phyloP scores from a whole-genome alignment of 106 monocot genomes.

The Narthecium ossifragum region DNA sequence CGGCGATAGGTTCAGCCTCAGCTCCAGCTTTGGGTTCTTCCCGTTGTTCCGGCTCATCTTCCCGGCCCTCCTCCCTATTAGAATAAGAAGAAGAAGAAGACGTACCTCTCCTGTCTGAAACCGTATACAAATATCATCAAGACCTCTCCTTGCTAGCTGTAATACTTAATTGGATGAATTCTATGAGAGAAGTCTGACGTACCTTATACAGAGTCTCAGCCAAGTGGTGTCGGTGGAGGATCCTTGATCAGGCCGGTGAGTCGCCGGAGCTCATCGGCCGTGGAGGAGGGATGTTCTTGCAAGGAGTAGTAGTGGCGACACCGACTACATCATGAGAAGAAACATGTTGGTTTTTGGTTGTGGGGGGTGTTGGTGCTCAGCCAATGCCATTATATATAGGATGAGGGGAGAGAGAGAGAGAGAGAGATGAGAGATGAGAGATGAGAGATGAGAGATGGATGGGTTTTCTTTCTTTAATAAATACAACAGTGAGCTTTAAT shows the following conservation, averaged over 20 bases:
- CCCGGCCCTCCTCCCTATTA: not conserved
- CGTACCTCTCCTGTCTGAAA: not conserved
- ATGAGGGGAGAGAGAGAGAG: constrained; percentile 4
- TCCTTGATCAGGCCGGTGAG: not conserved
- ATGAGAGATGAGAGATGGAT: constrained; percentile 5
- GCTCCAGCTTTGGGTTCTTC: constrained; percentile 48
- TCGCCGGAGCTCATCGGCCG: not conserved
- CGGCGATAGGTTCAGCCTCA: constrained; percentile 57
- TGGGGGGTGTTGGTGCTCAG: constrained; percentile 15
- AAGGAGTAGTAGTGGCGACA: not conserved
- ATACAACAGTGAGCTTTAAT: constrained; percentile 25
- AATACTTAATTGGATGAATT: not conserved
- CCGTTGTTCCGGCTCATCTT: constrained; percentile 73
- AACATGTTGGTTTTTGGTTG: not conserved
- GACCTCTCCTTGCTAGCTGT: not conserved
- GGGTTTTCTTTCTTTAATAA: constrained; percentile 29
- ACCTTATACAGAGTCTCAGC: not conserved
- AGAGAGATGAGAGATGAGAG: constrained; percentile 3
- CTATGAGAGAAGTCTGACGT: not conserved
- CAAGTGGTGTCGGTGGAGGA: not conserved
- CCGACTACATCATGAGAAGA: not conserved
- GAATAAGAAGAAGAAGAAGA: not conserved
- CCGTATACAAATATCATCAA: not conserved
- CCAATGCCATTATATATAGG: constrained; percentile 58
- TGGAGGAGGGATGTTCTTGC: constrained; percentile 1